A percentile compares a stretch with the other conserved stretches of the same genome.
Evolutionary conservation across 352 stramenopile genomes (phyloP).

Genomic region (Pythium utonaiense): DNA sequence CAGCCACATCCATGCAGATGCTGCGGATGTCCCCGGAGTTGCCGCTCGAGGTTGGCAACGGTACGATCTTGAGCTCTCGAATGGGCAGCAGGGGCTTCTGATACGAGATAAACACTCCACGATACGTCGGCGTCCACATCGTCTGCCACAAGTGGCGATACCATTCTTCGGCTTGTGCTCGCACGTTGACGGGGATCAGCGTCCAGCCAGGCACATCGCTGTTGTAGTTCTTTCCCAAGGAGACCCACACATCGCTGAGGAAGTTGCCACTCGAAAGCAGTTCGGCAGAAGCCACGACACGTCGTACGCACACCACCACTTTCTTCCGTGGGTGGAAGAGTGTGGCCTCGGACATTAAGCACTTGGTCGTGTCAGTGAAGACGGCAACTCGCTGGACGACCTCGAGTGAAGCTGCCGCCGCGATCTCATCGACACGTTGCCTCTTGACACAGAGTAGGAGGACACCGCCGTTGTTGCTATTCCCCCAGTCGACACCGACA

Average conservation of each 20-base stretch:
- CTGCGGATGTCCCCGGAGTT: no score
- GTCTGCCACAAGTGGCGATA: slow-evolving; percentile 7
- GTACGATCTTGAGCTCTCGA: slow-evolving; percentile 29
- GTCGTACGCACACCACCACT: slow-evolving; percentile 11
- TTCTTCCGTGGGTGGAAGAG: background rate
- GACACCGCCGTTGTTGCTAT: slow-evolving; percentile 13
- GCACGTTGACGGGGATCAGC: slow-evolving; percentile 2
- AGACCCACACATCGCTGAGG: slow-evolving; percentile 46
- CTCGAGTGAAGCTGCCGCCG: no score
- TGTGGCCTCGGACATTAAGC: slow-evolving; percentile 1
- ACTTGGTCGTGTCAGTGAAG: no score
- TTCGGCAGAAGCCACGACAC: background rate
- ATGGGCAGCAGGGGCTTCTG: slow-evolving; percentile 36
- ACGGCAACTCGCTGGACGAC: background rate
- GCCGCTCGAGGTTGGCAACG: slow-evolving; percentile 8
- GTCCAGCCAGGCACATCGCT: slow-evolving; percentile 41
- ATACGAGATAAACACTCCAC: slow-evolving; percentile 33
- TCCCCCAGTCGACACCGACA: slow-evolving; percentile 32
- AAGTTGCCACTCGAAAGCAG: slow-evolving; percentile 26
- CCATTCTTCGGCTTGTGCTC: slow-evolving; percentile 22
- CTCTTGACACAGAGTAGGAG: slow-evolving; percentile 22
- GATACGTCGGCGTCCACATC: slow-evolving; percentile 14
- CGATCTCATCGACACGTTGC: background rate
- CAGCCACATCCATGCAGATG: background rate
- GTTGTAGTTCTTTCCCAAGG: slow-evolving; percentile 43